phyloP scores from a whole-genome alignment of 1,284 basidiomycete species.

The Neolentinus lepideus region DNA sequence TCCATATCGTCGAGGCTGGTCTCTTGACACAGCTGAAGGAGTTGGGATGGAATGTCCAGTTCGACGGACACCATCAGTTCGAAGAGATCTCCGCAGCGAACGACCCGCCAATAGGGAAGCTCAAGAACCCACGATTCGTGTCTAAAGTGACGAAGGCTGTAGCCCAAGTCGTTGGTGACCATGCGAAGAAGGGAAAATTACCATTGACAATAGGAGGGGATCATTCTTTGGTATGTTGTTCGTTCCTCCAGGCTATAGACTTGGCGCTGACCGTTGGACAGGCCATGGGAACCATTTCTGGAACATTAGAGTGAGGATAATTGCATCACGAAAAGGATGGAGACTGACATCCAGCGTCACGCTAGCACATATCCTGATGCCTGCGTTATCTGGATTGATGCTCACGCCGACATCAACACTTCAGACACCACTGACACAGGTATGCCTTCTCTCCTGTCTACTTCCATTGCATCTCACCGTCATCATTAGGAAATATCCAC shows the following conservation, averaged over 20 bases:
- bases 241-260: not conserved
- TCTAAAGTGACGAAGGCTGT: slow-evolving; percentile 81
- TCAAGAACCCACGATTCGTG: slow-evolving; percentile 87
- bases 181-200: slow-evolving; percentile 74
- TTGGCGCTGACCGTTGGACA: slow-evolving; percentile 19
- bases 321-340: too few relatives aligned
- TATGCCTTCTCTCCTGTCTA: slow-evolving; percentile 13
- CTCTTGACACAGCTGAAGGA: slow-evolving; percentile 68
- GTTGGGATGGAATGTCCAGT: slow-evolving; percentile 87
- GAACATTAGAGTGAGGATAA: slow-evolving; percentile 61
- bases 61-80: slow-evolving; percentile 87
- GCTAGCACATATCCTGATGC: slow-evolving; percentile 61
- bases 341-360: not conserved
- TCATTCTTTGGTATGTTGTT: slow-evolving; percentile 73
- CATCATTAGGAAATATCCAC: slow-evolving; percentile 79
- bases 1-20: slow-evolving; percentile 81
- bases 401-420: slow-evolving; percentile 95
- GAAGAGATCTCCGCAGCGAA: slow-evolving; percentile 61
- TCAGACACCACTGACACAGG: slow-evolving; percentile 78
- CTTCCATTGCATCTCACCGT: not conserved
- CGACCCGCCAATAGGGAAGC: slow-evolving; percentile 80
- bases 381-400: slow-evolving; percentile 92
- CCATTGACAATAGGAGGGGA: slow-evolving; percentile 96
- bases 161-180: slow-evolving; percentile 67
- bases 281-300: slow-evolving; percentile 91